Evolutionary conservation across 75 land plant species (phyloP).

Genomic region (Pinus tabuliformis): DNA sequence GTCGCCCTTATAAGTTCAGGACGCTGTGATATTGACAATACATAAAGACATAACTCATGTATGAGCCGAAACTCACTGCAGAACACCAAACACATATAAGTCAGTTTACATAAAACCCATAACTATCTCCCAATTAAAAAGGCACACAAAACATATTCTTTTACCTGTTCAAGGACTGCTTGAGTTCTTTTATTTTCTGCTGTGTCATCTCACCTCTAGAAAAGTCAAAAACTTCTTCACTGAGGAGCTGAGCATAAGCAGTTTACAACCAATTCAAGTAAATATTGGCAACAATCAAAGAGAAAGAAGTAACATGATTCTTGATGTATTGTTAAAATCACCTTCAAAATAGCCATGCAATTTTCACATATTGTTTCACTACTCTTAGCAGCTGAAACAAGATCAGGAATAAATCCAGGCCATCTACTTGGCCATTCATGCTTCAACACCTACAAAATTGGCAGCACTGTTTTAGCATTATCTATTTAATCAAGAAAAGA

Average conservation of each 20-base stretch:
- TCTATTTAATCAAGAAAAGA: too few species aligned
- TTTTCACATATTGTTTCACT: constrained; percentile 99
- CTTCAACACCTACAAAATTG: constrained; percentile 69
- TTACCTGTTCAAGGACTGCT: constrained; percentile 92
- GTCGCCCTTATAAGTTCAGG: constrained; percentile 95
- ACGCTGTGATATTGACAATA: constrained; percentile 86
- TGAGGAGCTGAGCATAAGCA: constrained; percentile 66
- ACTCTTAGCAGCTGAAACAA: constrained; percentile 93
- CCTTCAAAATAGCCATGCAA: constrained; percentile 98
- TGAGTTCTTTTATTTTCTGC: constrained; percentile 93
- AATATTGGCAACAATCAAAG: neutral
- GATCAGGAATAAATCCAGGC: constrained; percentile 93
- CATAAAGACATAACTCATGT: constrained; percentile 96
- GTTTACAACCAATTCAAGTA: neutral
- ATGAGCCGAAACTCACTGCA: constrained; percentile 97
- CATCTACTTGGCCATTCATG: constrained; percentile 99
- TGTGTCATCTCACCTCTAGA: constrained; percentile 99
- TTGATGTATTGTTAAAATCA: constrained; percentile 7
- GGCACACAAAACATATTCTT: neutral
- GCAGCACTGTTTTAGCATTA: neutral
- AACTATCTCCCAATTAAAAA: too few species aligned
- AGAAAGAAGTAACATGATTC: neutral
- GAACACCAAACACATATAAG: constrained; percentile 9
- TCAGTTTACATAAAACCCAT: neutral
- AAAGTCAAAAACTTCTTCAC: constrained; percentile 99